phyloP scores from a whole-genome alignment of 208 protist genomes.

The Trypanosoma avium region DNA sequence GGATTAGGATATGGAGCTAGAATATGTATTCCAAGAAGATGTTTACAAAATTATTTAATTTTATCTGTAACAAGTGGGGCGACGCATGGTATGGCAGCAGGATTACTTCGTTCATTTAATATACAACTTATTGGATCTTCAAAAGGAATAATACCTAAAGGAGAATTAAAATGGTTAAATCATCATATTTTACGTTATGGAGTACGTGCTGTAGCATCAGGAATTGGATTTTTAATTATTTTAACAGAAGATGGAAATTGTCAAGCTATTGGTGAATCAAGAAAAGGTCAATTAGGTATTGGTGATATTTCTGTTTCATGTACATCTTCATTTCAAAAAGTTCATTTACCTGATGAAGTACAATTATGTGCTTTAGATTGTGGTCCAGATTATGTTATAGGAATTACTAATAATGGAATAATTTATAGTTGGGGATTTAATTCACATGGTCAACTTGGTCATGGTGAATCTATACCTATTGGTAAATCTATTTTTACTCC shows the following conservation, averaged over 20 bases:
- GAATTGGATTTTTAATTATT: conserved; percentile 58
- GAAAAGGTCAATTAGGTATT: conserved; percentile 63
- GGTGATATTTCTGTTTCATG: conserved; percentile 34
- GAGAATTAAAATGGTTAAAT: conserved; percentile 42
- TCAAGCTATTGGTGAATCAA: conserved; percentile 46
- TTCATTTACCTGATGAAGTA: conserved; percentile 28
- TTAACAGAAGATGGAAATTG: conserved; percentile 45
- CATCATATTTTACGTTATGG: conserved; percentile 35
- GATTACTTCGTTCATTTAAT: conserved; percentile 39
- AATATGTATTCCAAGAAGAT: conserved; percentile 34
- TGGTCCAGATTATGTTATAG: conserved; percentile 69
- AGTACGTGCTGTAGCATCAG: conserved; percentile 39
- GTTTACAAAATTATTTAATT: conserved; percentile 59
- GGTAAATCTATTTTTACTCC: conserved; percentile 40
- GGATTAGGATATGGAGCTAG: conserved; percentile 44
- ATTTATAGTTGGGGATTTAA: conserved; percentile 83
- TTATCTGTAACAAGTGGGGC: conserved; percentile 40
- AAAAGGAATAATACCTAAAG: conserved; percentile 3
- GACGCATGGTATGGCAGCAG: conserved; percentile 40
- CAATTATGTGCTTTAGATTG: conserved; percentile 38
- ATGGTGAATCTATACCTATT: conserved; percentile 13
- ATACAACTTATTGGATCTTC: conserved; percentile 38
- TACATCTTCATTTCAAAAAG: conserved; percentile 22
- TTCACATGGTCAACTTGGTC: conserved; percentile 38
- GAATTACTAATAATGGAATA: conserved; percentile 30